Percentiles rank a stretch among this genome's conserved stretches.
Evolutionary conservation across 345 rosid genomes (phyloP).

Genomic region (Sisymbrium irio): DNA sequence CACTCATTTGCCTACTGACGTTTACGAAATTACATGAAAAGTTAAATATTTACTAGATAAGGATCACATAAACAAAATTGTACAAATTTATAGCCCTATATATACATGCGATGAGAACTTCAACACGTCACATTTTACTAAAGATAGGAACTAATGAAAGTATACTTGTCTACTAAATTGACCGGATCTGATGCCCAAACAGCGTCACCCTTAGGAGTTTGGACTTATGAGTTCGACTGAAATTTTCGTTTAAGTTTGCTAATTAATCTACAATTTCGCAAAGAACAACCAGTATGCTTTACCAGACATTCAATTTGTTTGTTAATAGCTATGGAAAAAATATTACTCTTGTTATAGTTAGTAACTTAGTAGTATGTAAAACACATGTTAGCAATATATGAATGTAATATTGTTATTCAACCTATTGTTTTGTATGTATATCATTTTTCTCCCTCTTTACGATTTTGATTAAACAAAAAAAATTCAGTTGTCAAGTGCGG

Average conservation of each 20-base stretch:
- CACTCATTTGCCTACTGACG: background rate
- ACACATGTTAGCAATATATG: too few relatives aligned
- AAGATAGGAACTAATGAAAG: background rate
- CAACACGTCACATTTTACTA: background rate
- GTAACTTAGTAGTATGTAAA: too few relatives aligned
- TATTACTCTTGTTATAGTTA: too few relatives aligned
- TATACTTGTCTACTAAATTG: background rate
- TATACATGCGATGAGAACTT: background rate
- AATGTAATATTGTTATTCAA: background rate
- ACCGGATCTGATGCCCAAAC: background rate
- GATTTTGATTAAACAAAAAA: background rate
- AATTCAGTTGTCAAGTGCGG: background rate
- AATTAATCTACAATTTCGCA: too few relatives aligned
- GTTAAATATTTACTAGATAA: background rate
- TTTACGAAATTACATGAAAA: background rate
- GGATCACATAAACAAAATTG: background rate
- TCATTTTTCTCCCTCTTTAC: background rate
- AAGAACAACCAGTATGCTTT: too few relatives aligned
- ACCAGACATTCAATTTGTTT: too few relatives aligned
- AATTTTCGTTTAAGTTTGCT: too few relatives aligned
- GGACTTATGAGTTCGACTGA: too few relatives aligned
- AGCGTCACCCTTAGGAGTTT: too few relatives aligned
- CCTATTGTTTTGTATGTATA: background rate
- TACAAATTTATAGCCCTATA: background rate
- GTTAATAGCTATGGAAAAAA: too few relatives aligned